phyloP scores from a whole-genome alignment of 352 stramenopile genomes.

The Blastocystis sp. region DNA sequence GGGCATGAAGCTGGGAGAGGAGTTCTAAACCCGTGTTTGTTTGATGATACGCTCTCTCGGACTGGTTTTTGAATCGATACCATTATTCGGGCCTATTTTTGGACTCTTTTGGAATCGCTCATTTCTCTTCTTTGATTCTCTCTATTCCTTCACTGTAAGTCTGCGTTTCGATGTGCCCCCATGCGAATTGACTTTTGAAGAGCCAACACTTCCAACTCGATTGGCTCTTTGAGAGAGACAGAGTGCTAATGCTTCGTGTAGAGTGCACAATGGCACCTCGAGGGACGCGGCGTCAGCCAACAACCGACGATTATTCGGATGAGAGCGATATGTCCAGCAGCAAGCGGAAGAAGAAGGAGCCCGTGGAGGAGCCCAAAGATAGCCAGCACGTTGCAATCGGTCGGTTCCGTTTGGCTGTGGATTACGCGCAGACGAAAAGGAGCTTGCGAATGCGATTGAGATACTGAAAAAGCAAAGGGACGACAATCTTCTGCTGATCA shows the following conservation, averaged over 20 bases:
- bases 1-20: slow-evolving; percentile 59
- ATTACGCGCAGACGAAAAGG: slow-evolving; percentile 14
- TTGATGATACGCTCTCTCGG: not conserved
- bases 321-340: not conserved
- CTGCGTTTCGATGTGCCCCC: no score
- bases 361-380: not conserved
- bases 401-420: not conserved
- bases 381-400: not conserved
- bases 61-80: not conserved
- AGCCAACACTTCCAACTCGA: no score
- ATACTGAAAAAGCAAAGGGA: slow-evolving; percentile 41
- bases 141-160: no score
- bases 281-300: not conserved
- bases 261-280: not conserved
- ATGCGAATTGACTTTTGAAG: no score
- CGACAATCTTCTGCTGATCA: slow-evolving; percentile 52
- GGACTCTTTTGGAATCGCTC: no score
- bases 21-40: slow-evolving; percentile 61
- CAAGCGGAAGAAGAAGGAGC: not conserved
- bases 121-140: no score
- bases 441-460: slow-evolving; percentile 19
- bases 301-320: not conserved
- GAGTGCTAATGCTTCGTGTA: not conserved
- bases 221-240: no score
- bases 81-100: not conserved